Base-by-base conservation (phyloP, 164 flowering plant species). In the Saururus chinensis region DNA sequence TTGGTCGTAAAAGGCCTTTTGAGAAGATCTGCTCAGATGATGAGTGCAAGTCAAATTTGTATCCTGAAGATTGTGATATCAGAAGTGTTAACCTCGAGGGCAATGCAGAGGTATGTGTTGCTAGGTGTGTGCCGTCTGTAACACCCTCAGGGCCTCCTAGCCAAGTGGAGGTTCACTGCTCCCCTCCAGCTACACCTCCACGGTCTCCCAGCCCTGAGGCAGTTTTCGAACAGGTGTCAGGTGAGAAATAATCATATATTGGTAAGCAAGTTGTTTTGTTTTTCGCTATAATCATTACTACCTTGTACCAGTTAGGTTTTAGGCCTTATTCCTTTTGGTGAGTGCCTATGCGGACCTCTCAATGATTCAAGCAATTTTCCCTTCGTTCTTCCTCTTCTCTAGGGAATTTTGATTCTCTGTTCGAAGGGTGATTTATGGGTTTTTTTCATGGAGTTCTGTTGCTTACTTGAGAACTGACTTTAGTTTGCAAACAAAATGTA, bases 151-250 rank as follows among this genome's bases (percentile, higher is more conserved):
- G 37, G 4, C 19, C 49, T 45, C 14, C 17, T 45, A 19, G 19
- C 19, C 10, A 45, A 26, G 21, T 17, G 14, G 45, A 35, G n/a
- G 10, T 30, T 30, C 12, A 25, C 12, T 58, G 26, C 41, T n/a
- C 45, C 53, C 67, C 77, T 55, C 67, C 66, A 48, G 60, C 78
- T 35, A 78, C 77, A 57, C 72, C 80, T 13, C 56, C 71, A 10
- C 72, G 85, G 71, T 76, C 83, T 68, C 74, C 76, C 16, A 75
- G 80, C 66, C 77, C 82, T 16, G 85, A 76, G 59, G 64, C 65
- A 37, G 64, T 64, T 64, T 45, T 64, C 22, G 59, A 72, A 17
- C 74, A 67, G 19, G 69, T 73, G 53, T 63, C 82, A 60, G 89
- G 91, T 88, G 79, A 74, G 57, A 22, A n/a, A 6, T 30, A 30